Evolutionary conservation across 306 rosid species (phyloP).

Genomic region (Quercus variabilis): DNA sequence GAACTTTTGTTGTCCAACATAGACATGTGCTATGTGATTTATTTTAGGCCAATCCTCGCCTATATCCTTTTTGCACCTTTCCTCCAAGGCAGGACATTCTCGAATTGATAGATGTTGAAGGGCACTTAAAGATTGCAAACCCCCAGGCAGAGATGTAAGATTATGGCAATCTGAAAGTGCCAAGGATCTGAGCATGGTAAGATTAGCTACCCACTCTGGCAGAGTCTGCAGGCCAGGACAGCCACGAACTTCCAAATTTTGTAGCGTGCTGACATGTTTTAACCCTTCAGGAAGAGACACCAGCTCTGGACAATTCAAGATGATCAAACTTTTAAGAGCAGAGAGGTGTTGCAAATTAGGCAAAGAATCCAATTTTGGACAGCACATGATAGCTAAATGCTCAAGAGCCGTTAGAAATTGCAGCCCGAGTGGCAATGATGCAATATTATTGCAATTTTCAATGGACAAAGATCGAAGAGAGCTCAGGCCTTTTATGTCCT

Average conservation of each 20-base stretch:
- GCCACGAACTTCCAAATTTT: conserved; percentile 22
- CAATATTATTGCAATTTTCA: conserved; percentile 17
- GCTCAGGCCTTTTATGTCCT: conserved; percentile 8
- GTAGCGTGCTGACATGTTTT: conserved; percentile 8
- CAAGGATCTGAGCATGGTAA: conserved; percentile 20
- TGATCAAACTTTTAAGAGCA: conserved; percentile 19
- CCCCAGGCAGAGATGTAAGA: conserved; percentile 11
- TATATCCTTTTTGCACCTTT: conserved; percentile 9
- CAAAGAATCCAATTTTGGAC: conserved; percentile 10
- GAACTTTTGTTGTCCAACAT: conserved; percentile 14
- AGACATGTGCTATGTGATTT: conserved; percentile 12
- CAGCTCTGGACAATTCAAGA: conserved; percentile 18
- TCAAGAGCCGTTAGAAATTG: conserved; percentile 19
- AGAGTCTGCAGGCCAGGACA: conserved; percentile 3
- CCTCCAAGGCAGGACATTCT: conserved; percentile 20
- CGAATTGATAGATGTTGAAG: conserved; percentile 28
- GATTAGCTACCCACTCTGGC: conserved; percentile 18
- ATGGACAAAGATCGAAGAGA: conserved; percentile 20
- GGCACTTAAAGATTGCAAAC: conserved; percentile 1
- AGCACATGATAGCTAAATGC: conserved; percentile 22
- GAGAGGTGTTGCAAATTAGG: conserved; percentile 6
- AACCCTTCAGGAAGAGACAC: conserved; percentile 14
- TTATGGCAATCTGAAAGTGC: conserved; percentile 16
- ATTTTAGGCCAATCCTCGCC: conserved; percentile 18
- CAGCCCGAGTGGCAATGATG: conserved; percentile 12